These are phyloP conservation scores for Hypholoma fasciculare DNA, from an alignment of 768 basidiomycete species.

Conservation along the genomic window DNA sequence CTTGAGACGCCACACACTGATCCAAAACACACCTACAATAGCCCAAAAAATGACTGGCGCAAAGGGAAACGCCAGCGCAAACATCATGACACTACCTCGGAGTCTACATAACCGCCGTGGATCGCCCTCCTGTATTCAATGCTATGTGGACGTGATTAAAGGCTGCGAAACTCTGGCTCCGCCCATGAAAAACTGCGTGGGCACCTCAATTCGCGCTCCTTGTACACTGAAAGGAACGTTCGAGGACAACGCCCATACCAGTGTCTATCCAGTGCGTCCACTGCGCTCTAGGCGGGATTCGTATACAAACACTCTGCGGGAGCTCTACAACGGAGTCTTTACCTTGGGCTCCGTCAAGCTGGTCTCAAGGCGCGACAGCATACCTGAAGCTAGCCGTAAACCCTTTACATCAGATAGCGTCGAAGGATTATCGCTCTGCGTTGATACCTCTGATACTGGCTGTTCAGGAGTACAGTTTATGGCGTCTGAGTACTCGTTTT, in stretches of 20 bases:
- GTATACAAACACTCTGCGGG: background rate
- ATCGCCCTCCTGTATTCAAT: background rate
- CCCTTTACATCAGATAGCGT: background rate
- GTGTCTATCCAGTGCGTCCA: background rate
- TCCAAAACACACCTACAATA: background rate
- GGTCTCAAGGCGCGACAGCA: too few species aligned
- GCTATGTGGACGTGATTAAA: background rate
- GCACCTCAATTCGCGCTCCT: too few species aligned
- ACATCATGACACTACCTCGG: background rate
- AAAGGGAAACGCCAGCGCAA: background rate
- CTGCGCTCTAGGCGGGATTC: slow-evolving; percentile 5
- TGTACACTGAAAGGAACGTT: background rate
- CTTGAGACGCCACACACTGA: too few species aligned
- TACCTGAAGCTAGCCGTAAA: background rate
- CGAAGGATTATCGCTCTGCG: background rate
- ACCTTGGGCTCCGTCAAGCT: background rate
- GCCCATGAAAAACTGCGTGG: too few species aligned
- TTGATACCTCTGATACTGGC: background rate
- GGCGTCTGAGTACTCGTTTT: background rate
- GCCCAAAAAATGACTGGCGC: background rate
- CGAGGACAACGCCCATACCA: background rate
- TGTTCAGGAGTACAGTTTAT: background rate
- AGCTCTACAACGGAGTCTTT: background rate
- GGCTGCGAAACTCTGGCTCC: background rate
- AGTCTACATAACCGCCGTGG: background rate